These are phyloP conservation scores for Dimargaris cristalligena DNA, from an alignment of 192 early-diverging fungal genomes.

Conservation along the genomic window DNA sequence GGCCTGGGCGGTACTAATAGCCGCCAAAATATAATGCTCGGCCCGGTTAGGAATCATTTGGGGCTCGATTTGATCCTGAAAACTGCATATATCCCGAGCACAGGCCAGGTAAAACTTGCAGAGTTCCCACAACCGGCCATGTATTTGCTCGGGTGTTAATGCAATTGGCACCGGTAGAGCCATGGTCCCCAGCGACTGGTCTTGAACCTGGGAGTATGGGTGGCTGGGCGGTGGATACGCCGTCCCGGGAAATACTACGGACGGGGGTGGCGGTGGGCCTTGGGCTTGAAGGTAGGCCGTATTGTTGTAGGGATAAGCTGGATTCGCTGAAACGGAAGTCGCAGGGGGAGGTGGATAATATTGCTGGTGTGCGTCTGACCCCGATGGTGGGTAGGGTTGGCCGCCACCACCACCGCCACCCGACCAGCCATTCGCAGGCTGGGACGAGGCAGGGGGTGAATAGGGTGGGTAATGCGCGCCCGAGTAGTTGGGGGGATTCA, in stretches of 20 bases:
- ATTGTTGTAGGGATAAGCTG: neutral
- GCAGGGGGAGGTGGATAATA: no score
- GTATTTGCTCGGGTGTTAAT: neutral
- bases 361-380: no score
- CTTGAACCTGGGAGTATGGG: neutral
- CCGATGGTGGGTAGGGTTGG: no score
- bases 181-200: neutral
- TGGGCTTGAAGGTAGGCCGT: neutral
- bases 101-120: constrained; percentile 7
- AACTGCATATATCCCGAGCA: neutral
- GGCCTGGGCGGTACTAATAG: neutral
- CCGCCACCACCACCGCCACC: no score
- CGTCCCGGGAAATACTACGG: neutral
- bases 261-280: neutral
- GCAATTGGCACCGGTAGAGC: neutral
- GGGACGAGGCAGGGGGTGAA: no score
- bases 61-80: neutral
- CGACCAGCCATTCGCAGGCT: no score
- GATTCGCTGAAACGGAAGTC: no score
- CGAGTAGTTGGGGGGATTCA: no score
- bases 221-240: neutral
- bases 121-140: neutral
- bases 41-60: neutral
- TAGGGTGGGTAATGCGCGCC: no score
- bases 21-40: neutral